Percentiles rank a stretch among this genome's conserved stretches.
These are phyloP conservation scores for Fusarium sulawesiense DNA, from an alignment of 2,329 filamentous ascomycete genomes.

Conservation along the genomic window DNA sequence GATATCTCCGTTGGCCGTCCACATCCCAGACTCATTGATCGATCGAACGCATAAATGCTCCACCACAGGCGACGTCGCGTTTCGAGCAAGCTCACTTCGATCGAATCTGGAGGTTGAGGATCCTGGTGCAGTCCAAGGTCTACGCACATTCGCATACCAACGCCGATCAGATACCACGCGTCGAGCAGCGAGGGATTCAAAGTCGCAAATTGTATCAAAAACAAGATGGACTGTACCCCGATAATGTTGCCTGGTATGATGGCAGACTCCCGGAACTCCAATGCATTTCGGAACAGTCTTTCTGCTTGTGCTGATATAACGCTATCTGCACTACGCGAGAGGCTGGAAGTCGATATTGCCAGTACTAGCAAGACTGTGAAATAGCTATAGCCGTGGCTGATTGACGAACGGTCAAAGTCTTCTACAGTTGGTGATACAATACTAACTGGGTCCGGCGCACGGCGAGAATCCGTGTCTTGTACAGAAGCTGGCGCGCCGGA, in stretches of 20 bases:
- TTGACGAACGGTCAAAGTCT: background rate
- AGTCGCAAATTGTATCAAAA: slow-evolving; percentile 11
- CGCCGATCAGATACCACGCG: slow-evolving; percentile 17
- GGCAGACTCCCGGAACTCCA: background rate
- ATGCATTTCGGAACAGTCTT: background rate
- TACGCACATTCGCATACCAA: slow-evolving; percentile 18
- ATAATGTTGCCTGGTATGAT: slow-evolving; percentile 11
- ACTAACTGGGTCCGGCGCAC: background rate
- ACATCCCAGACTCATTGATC: slow-evolving; percentile 20
- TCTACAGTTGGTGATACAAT: background rate
- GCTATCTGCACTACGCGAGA: slow-evolving; percentile 13
- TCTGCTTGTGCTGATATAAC: slow-evolving; percentile 7
- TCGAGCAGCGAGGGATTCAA: slow-evolving; percentile 10
- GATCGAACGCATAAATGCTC: slow-evolving; percentile 14
- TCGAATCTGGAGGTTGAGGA: background rate
- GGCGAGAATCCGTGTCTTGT: accelerated
- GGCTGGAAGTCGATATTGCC: slow-evolving; percentile 9
- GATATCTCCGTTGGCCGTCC: slow-evolving; percentile 15
- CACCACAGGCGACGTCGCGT: slow-evolving; percentile 15
- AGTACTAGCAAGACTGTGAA: background rate
- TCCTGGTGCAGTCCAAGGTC: slow-evolving; percentile 16
- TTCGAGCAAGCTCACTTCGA: background rate
- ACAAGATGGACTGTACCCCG: background rate
- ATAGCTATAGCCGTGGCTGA: slow-evolving; percentile 2
- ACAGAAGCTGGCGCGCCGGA: background rate